Conservation (phyloP, 139 green algal species). For the Ulvella scutata region DNA sequence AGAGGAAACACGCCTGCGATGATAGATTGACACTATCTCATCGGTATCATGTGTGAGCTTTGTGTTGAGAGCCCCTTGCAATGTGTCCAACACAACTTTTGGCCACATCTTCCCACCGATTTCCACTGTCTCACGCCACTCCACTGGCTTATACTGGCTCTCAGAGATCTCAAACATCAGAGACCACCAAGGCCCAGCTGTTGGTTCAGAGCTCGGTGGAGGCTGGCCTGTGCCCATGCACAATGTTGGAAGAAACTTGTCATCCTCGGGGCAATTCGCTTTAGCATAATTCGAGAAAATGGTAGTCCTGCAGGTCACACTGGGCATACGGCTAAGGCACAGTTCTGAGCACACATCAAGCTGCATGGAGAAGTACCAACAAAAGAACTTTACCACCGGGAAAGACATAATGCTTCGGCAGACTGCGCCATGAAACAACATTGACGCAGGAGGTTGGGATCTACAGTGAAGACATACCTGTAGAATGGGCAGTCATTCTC, state of each 20-base stretch:
- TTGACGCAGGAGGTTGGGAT: too few relatives aligned
- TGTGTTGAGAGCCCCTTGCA: conserved; percentile 59
- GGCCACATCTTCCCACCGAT: conserved; percentile 50
- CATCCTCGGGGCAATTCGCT: conserved; percentile 50
- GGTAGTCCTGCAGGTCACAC: conserved; percentile 22
- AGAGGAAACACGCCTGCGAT: too few relatives aligned
- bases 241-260: conserved; percentile 47
- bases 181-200: conserved; percentile 68
- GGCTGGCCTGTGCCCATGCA: conserved; percentile 22
- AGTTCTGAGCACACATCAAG: too few relatives aligned
- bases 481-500: conserved; percentile 85
- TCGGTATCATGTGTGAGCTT: conserved; percentile 34
- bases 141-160: conserved; percentile 57
- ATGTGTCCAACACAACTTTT: conserved; percentile 50
- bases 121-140: conserved; percentile 21
- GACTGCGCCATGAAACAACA: too few relatives aligned
- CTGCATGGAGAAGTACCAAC: too few relatives aligned
- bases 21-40: conserved; percentile 76
- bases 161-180: conserved; percentile 88
- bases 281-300: conserved; percentile 83
- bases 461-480: conserved; percentile 19
- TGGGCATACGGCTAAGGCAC: too few relatives aligned
- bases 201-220: background rate
- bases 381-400: too few relatives aligned
- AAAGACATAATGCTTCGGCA: too few relatives aligned